Evolutionary conservation across 495 filamentous ascomycete species (phyloP).

Genomic region (Lichenothelia convexa): DNA sequence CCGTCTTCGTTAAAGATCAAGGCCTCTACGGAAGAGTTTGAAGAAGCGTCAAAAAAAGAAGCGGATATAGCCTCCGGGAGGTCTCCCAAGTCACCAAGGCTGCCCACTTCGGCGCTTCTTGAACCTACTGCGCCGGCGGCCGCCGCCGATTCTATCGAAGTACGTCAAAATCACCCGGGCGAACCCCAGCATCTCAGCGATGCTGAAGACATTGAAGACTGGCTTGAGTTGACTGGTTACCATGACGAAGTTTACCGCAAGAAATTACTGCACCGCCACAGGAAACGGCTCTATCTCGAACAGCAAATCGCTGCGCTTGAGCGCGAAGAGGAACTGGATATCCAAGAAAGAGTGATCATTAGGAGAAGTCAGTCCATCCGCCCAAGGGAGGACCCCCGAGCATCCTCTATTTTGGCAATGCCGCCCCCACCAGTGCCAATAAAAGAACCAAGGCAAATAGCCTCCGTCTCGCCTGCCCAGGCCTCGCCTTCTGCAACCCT

Average conservation of each 20-base stretch:
- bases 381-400: background rate
- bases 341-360: background rate
- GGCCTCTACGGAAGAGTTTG: no score
- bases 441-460: background rate
- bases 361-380: background rate
- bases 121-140: no score
- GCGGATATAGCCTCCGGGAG: no score
- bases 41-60: no score
- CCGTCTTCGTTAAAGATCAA: no score
- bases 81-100: no score
- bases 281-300: slow-evolving; percentile 27
- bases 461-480: no score
- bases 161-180: no score
- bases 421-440: slow-evolving; percentile 1
- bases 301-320: slow-evolving; percentile 19
- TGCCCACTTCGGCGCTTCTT: no score
- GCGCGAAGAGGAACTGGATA: slow-evolving; percentile 13
- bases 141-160: no score
- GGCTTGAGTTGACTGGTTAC: slow-evolving; percentile 42
- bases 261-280: slow-evolving; percentile 26
- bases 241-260: slow-evolving; percentile 31
- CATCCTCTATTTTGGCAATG: background rate
- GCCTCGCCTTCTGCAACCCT: no score
- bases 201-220: slow-evolving; percentile 42
- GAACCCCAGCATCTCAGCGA: no score